A percentile compares a stretch with the other conserved stretches of the same genome.
Evolutionary conservation across 2,329 filamentous ascomycete genomes (phyloP).

Genomic region (Aspergillus pseudoglaucus): DNA sequence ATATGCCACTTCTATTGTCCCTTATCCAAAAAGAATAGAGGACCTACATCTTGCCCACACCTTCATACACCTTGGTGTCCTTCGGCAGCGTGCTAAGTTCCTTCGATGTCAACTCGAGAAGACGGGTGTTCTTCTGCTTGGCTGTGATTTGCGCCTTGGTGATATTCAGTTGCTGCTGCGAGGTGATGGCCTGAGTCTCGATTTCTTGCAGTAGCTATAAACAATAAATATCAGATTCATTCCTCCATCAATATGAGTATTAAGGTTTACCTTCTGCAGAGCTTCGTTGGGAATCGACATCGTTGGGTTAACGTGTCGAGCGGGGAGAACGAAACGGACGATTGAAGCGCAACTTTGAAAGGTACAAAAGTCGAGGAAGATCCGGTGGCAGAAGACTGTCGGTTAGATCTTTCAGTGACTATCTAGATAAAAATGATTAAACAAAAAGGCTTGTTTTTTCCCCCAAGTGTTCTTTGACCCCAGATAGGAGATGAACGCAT

Average conservation of each 20-base stretch:
- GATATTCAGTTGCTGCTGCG: slow-evolving; percentile 86
- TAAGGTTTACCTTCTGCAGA: slow-evolving; percentile 68
- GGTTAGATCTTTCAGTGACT: too few relatives aligned
- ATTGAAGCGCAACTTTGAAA: too few relatives aligned
- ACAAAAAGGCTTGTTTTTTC: not conserved
- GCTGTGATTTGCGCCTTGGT: slow-evolving; percentile 75
- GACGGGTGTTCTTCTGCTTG: slow-evolving; percentile 82
- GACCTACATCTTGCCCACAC: slow-evolving; percentile 90
- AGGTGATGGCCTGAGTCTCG: slow-evolving; percentile 76
- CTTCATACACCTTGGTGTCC: slow-evolving; percentile 81
- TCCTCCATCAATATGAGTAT: not conserved
- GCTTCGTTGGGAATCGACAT: slow-evolving; percentile 96
- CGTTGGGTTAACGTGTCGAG: not conserved
- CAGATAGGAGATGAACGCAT: slow-evolving; percentile 7
- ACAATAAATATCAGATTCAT: not conserved
- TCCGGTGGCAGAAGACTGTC: too few relatives aligned
- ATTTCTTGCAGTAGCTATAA: slow-evolving; percentile 83
- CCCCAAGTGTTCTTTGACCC: not conserved
- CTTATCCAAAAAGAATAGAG: not conserved
- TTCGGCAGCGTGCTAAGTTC: slow-evolving; percentile 72
- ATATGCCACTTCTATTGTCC: not conserved
- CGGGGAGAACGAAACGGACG: too few relatives aligned
- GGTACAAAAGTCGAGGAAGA: too few relatives aligned
- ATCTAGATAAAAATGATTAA: not conserved
- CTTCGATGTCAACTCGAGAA: slow-evolving; percentile 77